Evolutionary conservation across 352 stramenopile species (phyloP), one percentile per base, ranked within the genome.

Genomic region (Plasmopara muralis): DNA sequence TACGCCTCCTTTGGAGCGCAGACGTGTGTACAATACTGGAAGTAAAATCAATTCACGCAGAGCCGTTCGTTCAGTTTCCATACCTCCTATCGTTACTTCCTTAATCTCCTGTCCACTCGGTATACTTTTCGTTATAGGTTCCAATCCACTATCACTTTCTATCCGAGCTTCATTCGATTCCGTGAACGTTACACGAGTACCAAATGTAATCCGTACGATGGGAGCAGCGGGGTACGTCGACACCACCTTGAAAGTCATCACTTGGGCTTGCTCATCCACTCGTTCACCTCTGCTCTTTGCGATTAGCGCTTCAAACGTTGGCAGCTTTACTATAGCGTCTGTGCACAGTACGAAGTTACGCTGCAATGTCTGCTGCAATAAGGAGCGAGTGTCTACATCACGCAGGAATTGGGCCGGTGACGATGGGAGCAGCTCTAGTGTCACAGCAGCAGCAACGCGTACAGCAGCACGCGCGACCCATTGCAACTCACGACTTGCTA

Each of bases 21-120:
- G 39, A 46, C 42, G 45, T 16, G 64, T 54, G 41, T 72, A 50
- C 29, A 54, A 44, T 16, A 86, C 50, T 1, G 79, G 75, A 31
- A 93, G 43, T 43, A 88, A 43, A 66, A 93, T 86, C 46, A 93
- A 66, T 49, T 93, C 79, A 9, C 77, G 61, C 8, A 93, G 38
- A 6, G 69, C 70, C 30, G 60, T 48, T 8, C 78, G 74, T 53
- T 93, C 82, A 12, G 65, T 64, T 12, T 88, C 74, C 25, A 93
- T 69, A 0, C 82, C 82, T n/a, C 76, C 82, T 12, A 93, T 63
- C 18, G 65, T 74, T 12, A 66, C 55, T 31, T 28, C 46, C 7
- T 64, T 50, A 13, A 10, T 39, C 35, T 51, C 41, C 8, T 55
- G 25, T 13, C 15, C 12, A 43, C 42, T 28, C n/a, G 38, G 9